phyloP scores from a whole-genome alignment of 2,329 filamentous ascomycete genomes.

The Microsporum audouinii region DNA sequence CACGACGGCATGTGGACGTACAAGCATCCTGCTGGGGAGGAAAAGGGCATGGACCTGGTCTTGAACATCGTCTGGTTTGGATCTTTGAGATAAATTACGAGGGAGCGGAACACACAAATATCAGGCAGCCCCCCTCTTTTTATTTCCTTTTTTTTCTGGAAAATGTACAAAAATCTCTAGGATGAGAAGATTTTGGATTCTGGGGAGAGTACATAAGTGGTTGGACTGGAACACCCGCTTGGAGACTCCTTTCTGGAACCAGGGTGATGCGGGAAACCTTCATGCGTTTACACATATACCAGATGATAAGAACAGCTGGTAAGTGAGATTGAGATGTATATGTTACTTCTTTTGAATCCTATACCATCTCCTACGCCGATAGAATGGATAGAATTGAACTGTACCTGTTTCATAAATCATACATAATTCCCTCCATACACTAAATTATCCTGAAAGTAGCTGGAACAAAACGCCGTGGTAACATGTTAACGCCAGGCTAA shows the following conservation, averaged over 20 bases:
- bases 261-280: background rate
- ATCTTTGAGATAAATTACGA: constrained; percentile 18
- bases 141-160: background rate
- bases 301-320: background rate
- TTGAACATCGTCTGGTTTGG: constrained; percentile 40
- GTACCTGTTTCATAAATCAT: background rate
- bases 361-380: too few species aligned
- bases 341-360: too few species aligned
- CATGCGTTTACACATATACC: background rate
- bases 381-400: background rate
- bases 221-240: background rate
- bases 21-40: constrained; percentile 38
- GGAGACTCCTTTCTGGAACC: too few species aligned
- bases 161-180: background rate
- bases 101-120: background rate
- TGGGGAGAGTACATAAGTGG: background rate
- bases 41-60: constrained; percentile 39
- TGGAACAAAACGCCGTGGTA: background rate
- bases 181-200: background rate
- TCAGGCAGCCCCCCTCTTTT: background rate
- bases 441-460: background rate
- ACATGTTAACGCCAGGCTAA: constrained; percentile 4
- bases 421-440: background rate
- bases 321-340: background rate
- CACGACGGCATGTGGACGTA: constrained; percentile 44